phyloP scores from a whole-genome alignment of 2,329 filamentous ascomycete species.

The Cladophialophora immunda region DNA sequence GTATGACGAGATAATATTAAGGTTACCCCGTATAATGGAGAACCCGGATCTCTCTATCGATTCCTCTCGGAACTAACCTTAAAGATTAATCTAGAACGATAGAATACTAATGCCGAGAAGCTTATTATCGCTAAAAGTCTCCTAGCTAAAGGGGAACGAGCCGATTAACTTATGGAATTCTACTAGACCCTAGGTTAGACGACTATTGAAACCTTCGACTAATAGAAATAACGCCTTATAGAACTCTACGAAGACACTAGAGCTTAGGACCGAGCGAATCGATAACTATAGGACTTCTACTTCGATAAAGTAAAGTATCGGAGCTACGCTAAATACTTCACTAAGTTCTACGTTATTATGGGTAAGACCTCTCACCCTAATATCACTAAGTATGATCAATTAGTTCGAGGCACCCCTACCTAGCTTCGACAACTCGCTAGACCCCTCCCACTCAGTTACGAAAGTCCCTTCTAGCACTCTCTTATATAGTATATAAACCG shows the following conservation, averaged over 20 bases:
- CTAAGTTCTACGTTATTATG: neutral
- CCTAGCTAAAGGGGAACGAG: neutral
- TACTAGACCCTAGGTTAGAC: neutral
- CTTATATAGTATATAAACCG: conserved; percentile 2
- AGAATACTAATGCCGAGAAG: neutral
- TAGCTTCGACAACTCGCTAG: neutral
- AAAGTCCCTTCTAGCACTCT: neutral
- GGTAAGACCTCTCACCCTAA: neutral
- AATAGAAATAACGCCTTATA: conserved; percentile 2
- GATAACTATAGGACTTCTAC: neutral
- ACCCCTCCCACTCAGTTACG: neutral
- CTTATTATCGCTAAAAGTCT: conserved; percentile 9
- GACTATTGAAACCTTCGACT: conserved; percentile 2
- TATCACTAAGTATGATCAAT: conserved; percentile 2
- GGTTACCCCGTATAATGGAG: conserved; percentile 9
- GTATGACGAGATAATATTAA: neutral
- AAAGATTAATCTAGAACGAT: neutral
- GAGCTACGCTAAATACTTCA: neutral
- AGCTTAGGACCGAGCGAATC: neutral
- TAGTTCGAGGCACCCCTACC: neutral
- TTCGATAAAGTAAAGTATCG: conserved; percentile 3
- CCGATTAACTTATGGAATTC: conserved; percentile 1
- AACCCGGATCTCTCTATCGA: neutral
- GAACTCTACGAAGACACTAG: neutral
- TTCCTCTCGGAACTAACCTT: conserved; percentile 2